Evolutionary conservation across 2,329 filamentous ascomycete species (phyloP).

Genomic region (Diaporthe capsici): DNA sequence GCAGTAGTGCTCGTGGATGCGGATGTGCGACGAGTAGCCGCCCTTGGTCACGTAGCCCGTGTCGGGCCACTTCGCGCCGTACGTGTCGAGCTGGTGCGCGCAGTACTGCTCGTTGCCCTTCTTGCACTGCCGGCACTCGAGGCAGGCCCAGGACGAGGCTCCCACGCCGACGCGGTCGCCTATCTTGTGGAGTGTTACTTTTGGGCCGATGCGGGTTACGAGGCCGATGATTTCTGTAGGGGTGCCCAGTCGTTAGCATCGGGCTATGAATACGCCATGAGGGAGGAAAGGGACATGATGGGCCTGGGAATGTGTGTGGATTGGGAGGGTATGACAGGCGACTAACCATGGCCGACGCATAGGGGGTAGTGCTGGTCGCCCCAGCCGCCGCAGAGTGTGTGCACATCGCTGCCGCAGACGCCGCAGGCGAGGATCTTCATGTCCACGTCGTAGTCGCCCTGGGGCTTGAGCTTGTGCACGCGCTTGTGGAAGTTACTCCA

Average conservation of each 20-base stretch:
- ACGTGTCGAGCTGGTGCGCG: constrained; percentile 71
- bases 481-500: constrained; percentile 77
- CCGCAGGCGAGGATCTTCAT: constrained; percentile 88
- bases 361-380: constrained; percentile 73
- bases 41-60: constrained; percentile 70
- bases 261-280: no score
- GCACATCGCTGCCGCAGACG: constrained; percentile 80
- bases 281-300: not conserved
- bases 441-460: constrained; percentile 89
- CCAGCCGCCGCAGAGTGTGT: constrained; percentile 80
- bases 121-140: constrained; percentile 75
- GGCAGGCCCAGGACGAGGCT: constrained; percentile 75
- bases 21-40: constrained; percentile 59
- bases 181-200: constrained; percentile 71
- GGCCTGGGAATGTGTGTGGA: not conserved
- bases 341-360: constrained; percentile 75
- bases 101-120: constrained; percentile 79
- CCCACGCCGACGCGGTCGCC: constrained; percentile 79
- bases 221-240: constrained; percentile 75
- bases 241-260: no score
- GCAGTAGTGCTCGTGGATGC: constrained; percentile 79
- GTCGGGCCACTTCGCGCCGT: constrained; percentile 67
- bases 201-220: constrained; percentile 76
- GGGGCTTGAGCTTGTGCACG: constrained; percentile 86
- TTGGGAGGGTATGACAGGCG: not conserved